These are phyloP conservation scores for Kodamaea sp. DNA, from an alignment of 1,139 yeast genomes.

Conservation along the genomic window DNA sequence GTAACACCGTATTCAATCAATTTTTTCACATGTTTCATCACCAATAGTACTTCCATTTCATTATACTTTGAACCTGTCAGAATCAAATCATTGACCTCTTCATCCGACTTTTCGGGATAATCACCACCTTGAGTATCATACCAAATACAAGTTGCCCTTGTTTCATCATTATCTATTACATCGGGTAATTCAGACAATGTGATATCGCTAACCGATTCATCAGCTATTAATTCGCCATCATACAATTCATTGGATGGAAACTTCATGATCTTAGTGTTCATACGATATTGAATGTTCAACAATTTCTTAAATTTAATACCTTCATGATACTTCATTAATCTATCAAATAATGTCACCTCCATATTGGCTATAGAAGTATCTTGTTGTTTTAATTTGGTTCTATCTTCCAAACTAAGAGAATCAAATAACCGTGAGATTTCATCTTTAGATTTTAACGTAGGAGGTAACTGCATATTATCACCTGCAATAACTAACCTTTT, in stretches of 20 bases:
- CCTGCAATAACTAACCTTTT: slow-evolving; percentile 72
- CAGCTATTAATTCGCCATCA: slow-evolving; percentile 60
- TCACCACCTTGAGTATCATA: slow-evolving; percentile 94
- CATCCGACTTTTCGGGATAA: slow-evolving; percentile 55
- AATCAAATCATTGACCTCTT: slow-evolving; percentile 19
- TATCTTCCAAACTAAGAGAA: slow-evolving; percentile 7
- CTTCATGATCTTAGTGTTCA: slow-evolving; percentile 75
- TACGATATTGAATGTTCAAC: slow-evolving; percentile 78
- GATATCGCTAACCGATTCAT: slow-evolving; percentile 50
- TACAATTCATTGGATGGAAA: slow-evolving; percentile 74
- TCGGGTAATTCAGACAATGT: slow-evolving; percentile 53
- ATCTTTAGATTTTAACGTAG: slow-evolving; percentile 55
- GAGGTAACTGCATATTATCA: slow-evolving; percentile 85
- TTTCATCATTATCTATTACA: slow-evolving; percentile 41
- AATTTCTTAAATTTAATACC: slow-evolving; percentile 48
- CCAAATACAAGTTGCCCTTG: slow-evolving; percentile 53
- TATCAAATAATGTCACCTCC: slow-evolving; percentile 72
- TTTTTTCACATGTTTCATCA: slow-evolving; percentile 49
- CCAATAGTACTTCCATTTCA: slow-evolving; percentile 67
- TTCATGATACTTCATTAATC: slow-evolving; percentile 56
- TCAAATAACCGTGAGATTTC: slow-evolving; percentile 26
- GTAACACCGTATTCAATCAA: slow-evolving; percentile 48
- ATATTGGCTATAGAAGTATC: slow-evolving; percentile 33
- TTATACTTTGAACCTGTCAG: slow-evolving; percentile 56
- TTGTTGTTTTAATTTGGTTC: slow-evolving; percentile 1